Evolutionary conservation across 306 rosid genomes (phyloP).

Genomic region (Quercus berberidifolia): DNA sequence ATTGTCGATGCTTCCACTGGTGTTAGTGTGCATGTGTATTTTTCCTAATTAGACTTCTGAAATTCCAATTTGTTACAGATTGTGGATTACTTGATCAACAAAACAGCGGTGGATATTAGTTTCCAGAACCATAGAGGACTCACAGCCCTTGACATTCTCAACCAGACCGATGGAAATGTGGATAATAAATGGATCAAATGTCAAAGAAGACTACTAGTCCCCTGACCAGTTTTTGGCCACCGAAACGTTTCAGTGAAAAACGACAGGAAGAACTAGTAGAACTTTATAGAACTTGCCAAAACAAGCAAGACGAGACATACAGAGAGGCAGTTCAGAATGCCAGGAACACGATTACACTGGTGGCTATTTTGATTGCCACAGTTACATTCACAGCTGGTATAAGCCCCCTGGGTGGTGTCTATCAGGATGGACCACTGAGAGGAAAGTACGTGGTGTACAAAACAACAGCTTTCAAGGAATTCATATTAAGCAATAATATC

Average conservation of each 20-base stretch:
- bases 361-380: slow-evolving; percentile 62
- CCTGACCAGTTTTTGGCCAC: slow-evolving; percentile 10
- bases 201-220: background rate
- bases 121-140: slow-evolving; percentile 28
- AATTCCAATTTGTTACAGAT: slow-evolving; percentile 36
- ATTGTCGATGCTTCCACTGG: background rate
- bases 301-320: slow-evolving; percentile 36
- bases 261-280: slow-evolving; percentile 15
- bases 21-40: background rate
- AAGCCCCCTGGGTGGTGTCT: slow-evolving; percentile 59
- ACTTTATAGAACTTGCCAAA: slow-evolving; percentile 1
- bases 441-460: slow-evolving; percentile 43
- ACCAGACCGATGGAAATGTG: slow-evolving; percentile 29
- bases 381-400: slow-evolving; percentile 62
- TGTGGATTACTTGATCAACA: slow-evolving; percentile 56
- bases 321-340: slow-evolving; percentile 60
- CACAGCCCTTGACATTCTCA: slow-evolving; percentile 26
- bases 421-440: slow-evolving; percentile 40
- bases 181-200: background rate
- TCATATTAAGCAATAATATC: slow-evolving; percentile 45
- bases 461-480: slow-evolving; percentile 53
- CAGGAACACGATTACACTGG: slow-evolving; percentile 57
- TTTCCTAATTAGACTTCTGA: background rate
- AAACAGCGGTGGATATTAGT: slow-evolving; percentile 44
- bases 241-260: slow-evolving; percentile 23